Conservation (phyloP, 2,329 filamentous ascomycete species). For the Didymella exigua region DNA sequence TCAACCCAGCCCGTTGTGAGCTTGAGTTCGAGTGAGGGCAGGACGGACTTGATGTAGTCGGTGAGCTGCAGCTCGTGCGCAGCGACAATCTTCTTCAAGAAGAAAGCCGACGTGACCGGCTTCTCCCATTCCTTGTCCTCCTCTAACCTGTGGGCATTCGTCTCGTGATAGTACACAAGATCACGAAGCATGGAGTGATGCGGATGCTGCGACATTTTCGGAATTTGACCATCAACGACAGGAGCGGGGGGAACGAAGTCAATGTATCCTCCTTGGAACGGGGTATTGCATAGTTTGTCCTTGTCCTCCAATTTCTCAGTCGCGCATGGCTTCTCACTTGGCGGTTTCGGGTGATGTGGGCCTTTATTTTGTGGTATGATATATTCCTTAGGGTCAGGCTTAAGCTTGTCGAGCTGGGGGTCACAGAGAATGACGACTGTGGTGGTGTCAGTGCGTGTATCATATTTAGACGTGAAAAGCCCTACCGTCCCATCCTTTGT, state of each 20-base stretch:
- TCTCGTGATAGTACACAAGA: slow-evolving; percentile 35
- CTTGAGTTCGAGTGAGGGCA: slow-evolving; percentile 41
- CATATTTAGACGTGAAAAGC: too few relatives aligned
- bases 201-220: slow-evolving; percentile 19
- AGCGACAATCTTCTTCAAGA: slow-evolving; percentile 44
- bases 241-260: slow-evolving; percentile 33
- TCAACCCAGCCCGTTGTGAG: slow-evolving; percentile 42
- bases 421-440: slow-evolving; percentile 43
- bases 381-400: not conserved
- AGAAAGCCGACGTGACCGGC: slow-evolving; percentile 33
- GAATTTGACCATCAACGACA: not conserved
- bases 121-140: slow-evolving; percentile 28
- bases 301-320: not conserved
- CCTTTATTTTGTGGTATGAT: too few relatives aligned
- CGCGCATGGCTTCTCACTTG: not conserved
- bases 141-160: slow-evolving; percentile 27
- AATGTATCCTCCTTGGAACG: slow-evolving; percentile 42
- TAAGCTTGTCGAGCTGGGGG: slow-evolving; percentile 31
- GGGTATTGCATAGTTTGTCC: slow-evolving; percentile 19
- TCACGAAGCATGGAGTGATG: slow-evolving; percentile 38
- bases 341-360: too few relatives aligned
- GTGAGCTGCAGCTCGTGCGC: slow-evolving; percentile 42
- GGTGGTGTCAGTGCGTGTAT: slow-evolving; percentile 4
- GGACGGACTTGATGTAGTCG: slow-evolving; percentile 45
- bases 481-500: slow-evolving; percentile 43